A percentile compares a stretch with the other conserved stretches of the same genome.
These are phyloP conservation scores for Solanum corneliomulleri DNA, from an alignment of 257 asterid genomes.

Conservation along the genomic window DNA sequence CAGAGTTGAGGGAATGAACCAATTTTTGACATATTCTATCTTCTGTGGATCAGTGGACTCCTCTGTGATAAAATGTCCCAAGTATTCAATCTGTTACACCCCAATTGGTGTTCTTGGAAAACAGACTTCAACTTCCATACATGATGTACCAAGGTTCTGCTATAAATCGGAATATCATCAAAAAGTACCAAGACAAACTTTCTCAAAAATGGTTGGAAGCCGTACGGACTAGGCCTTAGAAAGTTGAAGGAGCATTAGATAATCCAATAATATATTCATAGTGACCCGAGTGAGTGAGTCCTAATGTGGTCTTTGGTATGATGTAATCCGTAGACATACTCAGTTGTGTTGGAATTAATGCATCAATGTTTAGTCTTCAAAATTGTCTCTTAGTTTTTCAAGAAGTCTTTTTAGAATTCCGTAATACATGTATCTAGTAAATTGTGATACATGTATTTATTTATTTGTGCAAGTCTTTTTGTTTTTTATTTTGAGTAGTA, in stretches of 20 bases:
- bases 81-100: not conserved
- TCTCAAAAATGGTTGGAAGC: not conserved
- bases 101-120: not conserved
- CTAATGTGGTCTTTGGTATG: not conserved
- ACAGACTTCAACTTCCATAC: not conserved
- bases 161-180: not conserved
- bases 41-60: not conserved
- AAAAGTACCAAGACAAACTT: not conserved
- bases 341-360: not conserved
- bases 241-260: not conserved
- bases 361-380: too few relatives aligned
- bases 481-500: too few relatives aligned
- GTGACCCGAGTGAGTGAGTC: not conserved
- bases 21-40: not conserved
- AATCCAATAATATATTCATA: not conserved
- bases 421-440: too few relatives aligned
- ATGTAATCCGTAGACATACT: not conserved
- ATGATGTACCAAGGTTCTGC: not conserved
- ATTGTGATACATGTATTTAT: too few relatives aligned
- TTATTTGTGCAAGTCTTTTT: too few relatives aligned
- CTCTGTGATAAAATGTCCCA: not conserved
- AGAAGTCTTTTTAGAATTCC: too few relatives aligned
- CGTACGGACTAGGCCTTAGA: not conserved
- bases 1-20: not conserved
- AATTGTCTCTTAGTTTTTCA: too few relatives aligned